Evolutionary conservation across 306 rosid genomes (phyloP), one percentile per base, ranked within the genome.

Genomic region (Hippophae tibetana): DNA sequence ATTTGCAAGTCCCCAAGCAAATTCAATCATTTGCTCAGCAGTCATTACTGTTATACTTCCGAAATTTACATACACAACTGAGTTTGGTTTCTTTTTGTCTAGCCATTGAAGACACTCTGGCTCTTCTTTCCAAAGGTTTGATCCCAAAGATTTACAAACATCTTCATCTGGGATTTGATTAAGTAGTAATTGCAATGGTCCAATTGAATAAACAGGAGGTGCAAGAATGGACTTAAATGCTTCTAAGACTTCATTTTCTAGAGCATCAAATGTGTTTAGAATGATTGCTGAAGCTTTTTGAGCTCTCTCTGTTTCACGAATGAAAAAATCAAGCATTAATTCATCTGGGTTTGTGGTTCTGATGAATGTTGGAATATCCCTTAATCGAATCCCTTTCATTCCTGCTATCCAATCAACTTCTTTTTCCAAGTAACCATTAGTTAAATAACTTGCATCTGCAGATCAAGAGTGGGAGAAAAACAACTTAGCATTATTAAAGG

Each of bases 51-150:
- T 74, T 31, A 80, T 74, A 71, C 95, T 84, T 6, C 93, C 89
- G 7, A 87, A 87, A 49, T 87, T 87, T 0, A 87, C 93, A 11
- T 87, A 87, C 40, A 87, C 79, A 5, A 87, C 89, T 0, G 78
- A 67, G 56, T 72, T 64, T 0, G 78, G 57, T 10, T 75, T 72
- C 58, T 72, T 76, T 5, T 18, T 43, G 49, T 79, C 76, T 0
- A 86, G 82, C 97, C 97, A 89, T 10, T 74, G 64, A 1, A 86
- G 59, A 52, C 95, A 84, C 43, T 67, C 60, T 1, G 44, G 3
- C 6, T 89, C 93, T 5, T 89, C 87, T 13, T 69, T 84, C 97
- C 89, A 89, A 0, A 89, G 79, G 49, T 86, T 89, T 6, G 86
- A 80, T 0, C 74, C 79, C 0, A 86, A 56, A 3, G 78, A 61